Percentiles rank a stretch among this genome's conserved stretches.
phyloP scores from a whole-genome alignment of 768 basidiomycete species.

The Lactarius pseudohatsudake region DNA sequence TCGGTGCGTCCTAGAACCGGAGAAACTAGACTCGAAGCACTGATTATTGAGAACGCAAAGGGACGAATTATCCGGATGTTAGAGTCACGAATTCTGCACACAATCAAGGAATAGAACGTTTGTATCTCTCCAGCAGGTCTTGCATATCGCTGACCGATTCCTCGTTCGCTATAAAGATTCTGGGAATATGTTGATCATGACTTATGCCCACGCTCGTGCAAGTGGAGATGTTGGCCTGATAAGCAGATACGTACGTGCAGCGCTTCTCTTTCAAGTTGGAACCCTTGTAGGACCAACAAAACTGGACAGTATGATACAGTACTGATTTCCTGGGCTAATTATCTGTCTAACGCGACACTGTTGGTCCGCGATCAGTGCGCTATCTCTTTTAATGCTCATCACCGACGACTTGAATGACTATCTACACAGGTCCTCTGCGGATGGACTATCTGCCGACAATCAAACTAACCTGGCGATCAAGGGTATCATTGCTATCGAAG shows the following conservation, averaged over 20 bases:
- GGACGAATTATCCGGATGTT: slow-evolving; percentile 10
- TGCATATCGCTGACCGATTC: not conserved
- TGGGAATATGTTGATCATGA: slow-evolving; percentile 41
- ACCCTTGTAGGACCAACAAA: not conserved
- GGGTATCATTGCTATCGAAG: slow-evolving; percentile 64
- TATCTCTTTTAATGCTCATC: slow-evolving; percentile 45
- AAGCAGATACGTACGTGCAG: slow-evolving; percentile 25
- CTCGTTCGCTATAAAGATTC: slow-evolving; percentile 25
- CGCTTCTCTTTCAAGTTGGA: not conserved
- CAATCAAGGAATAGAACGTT: slow-evolving; percentile 17
- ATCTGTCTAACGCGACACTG: slow-evolving; percentile 40
- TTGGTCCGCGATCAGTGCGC: slow-evolving; percentile 52
- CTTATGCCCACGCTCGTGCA: slow-evolving; percentile 33
- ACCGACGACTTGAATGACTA: slow-evolving; percentile 4
- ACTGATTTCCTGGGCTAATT: slow-evolving; percentile 36
- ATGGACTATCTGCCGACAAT: slow-evolving; percentile 39
- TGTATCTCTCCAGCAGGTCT: not conserved
- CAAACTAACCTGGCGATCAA: slow-evolving; percentile 76
- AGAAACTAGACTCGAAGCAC: no score
- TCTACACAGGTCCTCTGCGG: slow-evolving; percentile 20
- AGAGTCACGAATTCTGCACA: not conserved
- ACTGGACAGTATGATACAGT: slow-evolving; percentile 31
- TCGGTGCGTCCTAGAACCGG: slow-evolving; percentile 22
- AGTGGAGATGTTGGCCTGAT: slow-evolving; percentile 32
- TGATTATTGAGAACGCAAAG: not conserved